Conservation (phyloP, 352 stramenopile species). For the Phytophthora sp. region DNA sequence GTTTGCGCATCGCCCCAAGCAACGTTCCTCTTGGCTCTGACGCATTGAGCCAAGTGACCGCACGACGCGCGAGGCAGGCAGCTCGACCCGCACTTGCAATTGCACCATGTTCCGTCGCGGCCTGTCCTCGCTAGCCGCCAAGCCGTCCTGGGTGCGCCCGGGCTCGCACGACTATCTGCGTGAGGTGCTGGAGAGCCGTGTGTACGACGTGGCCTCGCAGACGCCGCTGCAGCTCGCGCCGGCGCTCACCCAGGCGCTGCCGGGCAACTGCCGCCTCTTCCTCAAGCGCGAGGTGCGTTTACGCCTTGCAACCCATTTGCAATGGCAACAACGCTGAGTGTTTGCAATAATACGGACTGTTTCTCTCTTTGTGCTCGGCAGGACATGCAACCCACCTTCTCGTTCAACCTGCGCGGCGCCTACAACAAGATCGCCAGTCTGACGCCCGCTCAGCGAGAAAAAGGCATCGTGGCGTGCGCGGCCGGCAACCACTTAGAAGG, state of each 20-base stretch:
- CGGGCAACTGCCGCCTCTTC: conserved; percentile 69
- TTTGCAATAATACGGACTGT: conserved; percentile 5
- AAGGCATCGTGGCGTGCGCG: conserved; percentile 82
- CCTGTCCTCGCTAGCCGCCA: conserved; percentile 35
- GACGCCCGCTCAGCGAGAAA: conserved; percentile 70
- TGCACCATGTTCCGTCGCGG: conserved; percentile 49
- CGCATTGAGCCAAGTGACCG: too few relatives aligned
- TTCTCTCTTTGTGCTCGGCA: conserved; percentile 19
- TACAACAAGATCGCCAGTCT: conserved; percentile 99
- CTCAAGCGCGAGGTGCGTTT: conserved; percentile 93
- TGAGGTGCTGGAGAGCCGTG: conserved; percentile 80
- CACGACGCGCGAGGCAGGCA: neutral
- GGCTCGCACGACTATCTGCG: conserved; percentile 79
- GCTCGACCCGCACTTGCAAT: conserved; percentile 7
- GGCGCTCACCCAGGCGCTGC: conserved; percentile 58
- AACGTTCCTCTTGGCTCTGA: conserved; percentile 33
- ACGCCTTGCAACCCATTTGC: neutral
- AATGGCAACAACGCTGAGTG: too few relatives aligned
- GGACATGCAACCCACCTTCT: conserved; percentile 98
- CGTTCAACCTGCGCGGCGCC: conserved; percentile 98
- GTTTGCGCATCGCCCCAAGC: conserved; percentile 15
- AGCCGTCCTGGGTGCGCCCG: conserved; percentile 65
- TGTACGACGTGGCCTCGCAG: conserved; percentile 84
- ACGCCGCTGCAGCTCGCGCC: conserved; percentile 73
- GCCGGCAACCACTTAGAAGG: conserved; percentile 98